phyloP scores from a whole-genome alignment of 2,329 filamentous ascomycete species.

The Rosellinia necatrix region DNA sequence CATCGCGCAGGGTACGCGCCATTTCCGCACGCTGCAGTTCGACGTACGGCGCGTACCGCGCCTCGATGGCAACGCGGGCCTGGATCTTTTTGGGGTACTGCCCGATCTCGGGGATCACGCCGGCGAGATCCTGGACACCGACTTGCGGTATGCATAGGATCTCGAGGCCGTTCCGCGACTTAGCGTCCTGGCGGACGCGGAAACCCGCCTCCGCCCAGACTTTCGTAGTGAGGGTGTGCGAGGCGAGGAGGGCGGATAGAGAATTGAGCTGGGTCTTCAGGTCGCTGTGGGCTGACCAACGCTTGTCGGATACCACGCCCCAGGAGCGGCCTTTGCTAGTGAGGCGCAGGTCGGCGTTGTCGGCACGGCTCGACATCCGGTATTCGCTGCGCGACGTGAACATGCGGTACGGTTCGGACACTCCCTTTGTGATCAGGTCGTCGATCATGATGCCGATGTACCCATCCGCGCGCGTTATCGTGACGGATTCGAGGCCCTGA shows the following conservation, averaged over 20 bases:
- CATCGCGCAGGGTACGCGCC: constrained; percentile 73
- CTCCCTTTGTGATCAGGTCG: constrained; percentile 94
- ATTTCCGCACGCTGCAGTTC: constrained; percentile 70
- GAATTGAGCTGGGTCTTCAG: constrained; percentile 70
- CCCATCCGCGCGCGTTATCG: constrained; percentile 79
- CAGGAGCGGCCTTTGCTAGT: constrained; percentile 76
- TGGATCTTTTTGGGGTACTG: constrained; percentile 63
- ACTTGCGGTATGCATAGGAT: constrained; percentile 72
- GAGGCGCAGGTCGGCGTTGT: constrained; percentile 90
- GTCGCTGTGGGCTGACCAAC: constrained; percentile 73
- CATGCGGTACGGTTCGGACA: constrained; percentile 97
- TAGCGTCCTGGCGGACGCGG: constrained; percentile 67
- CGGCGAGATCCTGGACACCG: constrained; percentile 60
- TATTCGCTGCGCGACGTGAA: constrained; percentile 97
- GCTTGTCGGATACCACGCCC: constrained; percentile 76
- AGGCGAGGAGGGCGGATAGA: constrained; percentile 64
- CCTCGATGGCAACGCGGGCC: constrained; percentile 77
- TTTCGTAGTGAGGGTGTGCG: constrained; percentile 61
- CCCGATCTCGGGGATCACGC: constrained; percentile 60
- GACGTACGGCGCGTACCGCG: constrained; percentile 85
- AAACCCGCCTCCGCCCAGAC: constrained; percentile 76
- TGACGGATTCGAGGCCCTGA: constrained; percentile 65
- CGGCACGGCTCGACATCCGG: constrained; percentile 86
- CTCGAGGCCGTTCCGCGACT: constrained; percentile 74
- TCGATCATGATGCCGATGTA: constrained; percentile 99